Percentiles rank a stretch among this genome's conserved stretches.
phyloP scores from a whole-genome alignment of 2,329 filamentous ascomycete species.

The Colletotrichum sp. region DNA sequence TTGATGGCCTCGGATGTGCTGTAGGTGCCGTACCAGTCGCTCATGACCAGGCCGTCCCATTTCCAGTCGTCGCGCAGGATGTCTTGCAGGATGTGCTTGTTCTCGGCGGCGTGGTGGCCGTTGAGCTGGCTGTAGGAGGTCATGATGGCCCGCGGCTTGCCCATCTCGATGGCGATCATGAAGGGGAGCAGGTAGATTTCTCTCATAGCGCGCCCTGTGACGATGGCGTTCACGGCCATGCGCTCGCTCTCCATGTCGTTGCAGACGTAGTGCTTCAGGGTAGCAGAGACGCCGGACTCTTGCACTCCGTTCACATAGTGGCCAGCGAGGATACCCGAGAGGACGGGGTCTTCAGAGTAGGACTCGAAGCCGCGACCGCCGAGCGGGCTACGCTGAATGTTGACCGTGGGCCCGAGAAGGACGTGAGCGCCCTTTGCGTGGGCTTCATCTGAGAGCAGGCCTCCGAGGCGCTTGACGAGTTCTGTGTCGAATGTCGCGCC shows the following conservation, averaged over 20 bases:
- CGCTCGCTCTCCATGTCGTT: constrained; percentile 66
- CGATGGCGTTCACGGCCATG: constrained; percentile 57
- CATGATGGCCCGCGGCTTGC: constrained; percentile 59
- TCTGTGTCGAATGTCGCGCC: constrained; percentile 62
- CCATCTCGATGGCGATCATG: constrained; percentile 58
- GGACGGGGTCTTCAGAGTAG: constrained; percentile 61
- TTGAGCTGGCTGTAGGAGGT: constrained; percentile 53
- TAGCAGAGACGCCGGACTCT: constrained; percentile 58
- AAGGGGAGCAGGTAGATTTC: constrained; percentile 65
- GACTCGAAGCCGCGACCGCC: constrained; percentile 66
- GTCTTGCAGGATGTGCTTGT: constrained; percentile 49
- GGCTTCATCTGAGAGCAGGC: constrained; percentile 56
- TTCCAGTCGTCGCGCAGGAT: constrained; percentile 62
- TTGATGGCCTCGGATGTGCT: constrained; percentile 39
- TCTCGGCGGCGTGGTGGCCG: constrained; percentile 34
- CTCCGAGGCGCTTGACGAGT: constrained; percentile 55
- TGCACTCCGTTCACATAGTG: constrained; percentile 60
- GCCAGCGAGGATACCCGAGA: constrained; percentile 59
- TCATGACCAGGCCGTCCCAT: constrained; percentile 62
- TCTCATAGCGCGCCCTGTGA: constrained; percentile 60
- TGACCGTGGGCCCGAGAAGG: constrained; percentile 66
- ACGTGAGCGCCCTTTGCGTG: constrained; percentile 61
- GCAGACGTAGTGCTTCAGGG: constrained; percentile 65
- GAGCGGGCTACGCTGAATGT: constrained; percentile 63
- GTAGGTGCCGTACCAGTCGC: constrained; percentile 65